Percentiles rank a stretch among this genome's conserved stretches.
Conservation (phyloP, 2,329 filamentous ascomycete genomes). For the Furcasterigmium sp. region DNA sequence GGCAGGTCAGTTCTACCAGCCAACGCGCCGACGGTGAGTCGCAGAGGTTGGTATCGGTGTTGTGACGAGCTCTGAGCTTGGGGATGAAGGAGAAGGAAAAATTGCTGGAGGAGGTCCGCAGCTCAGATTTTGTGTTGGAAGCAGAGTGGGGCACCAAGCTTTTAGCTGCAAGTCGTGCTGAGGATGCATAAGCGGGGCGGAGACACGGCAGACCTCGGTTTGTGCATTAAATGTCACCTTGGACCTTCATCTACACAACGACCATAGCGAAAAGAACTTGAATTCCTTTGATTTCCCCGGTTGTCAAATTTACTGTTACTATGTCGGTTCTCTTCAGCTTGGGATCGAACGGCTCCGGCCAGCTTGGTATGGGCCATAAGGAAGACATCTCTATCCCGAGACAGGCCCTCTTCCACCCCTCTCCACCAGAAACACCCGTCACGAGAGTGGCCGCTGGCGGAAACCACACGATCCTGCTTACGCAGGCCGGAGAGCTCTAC, state of each 20-base stretch:
- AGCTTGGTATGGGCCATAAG: conserved; percentile 65
- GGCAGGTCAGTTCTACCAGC: conserved; percentile 1
- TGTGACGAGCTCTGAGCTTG: not conserved
- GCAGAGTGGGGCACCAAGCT: not conserved
- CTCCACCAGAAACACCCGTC: conserved; percentile 24
- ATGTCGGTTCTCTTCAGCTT: conserved; percentile 61
- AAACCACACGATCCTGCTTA: conserved; percentile 78
- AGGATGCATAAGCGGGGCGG: too few relatives aligned
- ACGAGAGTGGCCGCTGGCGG: conserved; percentile 59
- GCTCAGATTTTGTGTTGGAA: not conserved
- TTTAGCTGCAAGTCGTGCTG: too few relatives aligned
- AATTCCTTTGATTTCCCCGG: too few relatives aligned
- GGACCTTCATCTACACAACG: too few relatives aligned
- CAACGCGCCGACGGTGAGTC: not conserved
- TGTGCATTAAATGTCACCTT: too few relatives aligned
- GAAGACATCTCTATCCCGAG: conserved; percentile 67
- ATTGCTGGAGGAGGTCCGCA: not conserved
- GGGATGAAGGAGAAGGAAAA: not conserved
- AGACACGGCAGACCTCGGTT: too few relatives aligned
- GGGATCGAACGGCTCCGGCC: conserved; percentile 73
- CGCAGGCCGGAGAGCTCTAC: conserved; percentile 53
- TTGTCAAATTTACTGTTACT: too few relatives aligned
- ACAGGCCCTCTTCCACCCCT: conserved; percentile 49
- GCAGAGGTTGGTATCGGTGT: conserved; percentile 1
- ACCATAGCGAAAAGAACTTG: too few relatives aligned